These are phyloP conservation scores for Solanum hybrid DNA, from an alignment of 305 asterid genomes.

Conservation along the genomic window DNA sequence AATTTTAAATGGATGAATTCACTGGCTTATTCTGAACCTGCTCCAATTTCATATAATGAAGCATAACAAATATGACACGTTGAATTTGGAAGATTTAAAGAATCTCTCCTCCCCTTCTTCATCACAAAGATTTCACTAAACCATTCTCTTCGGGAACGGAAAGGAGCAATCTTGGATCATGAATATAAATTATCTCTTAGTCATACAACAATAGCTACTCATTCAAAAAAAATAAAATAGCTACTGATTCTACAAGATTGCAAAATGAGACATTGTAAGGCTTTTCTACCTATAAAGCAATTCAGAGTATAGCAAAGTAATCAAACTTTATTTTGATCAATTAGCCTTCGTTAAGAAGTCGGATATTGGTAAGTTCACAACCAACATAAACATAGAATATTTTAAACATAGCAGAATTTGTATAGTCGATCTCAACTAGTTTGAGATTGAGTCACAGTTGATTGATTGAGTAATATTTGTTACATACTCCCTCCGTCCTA, in stretches of 20 bases:
- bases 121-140: background rate
- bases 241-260: background rate
- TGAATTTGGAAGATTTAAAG: background rate
- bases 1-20: background rate
- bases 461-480: background rate
- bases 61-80: background rate
- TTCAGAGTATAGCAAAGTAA: background rate
- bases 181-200: background rate
- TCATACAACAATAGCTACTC: background rate
- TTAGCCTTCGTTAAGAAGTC: background rate
- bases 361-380: background rate
- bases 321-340: background rate
- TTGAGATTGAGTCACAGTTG: background rate
- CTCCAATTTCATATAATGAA: background rate
- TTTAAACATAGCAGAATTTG: background rate
- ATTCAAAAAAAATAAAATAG: background rate
- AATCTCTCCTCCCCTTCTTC: background rate
- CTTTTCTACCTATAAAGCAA: background rate
- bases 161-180: background rate
- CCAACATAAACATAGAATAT: background rate
- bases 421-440: background rate
- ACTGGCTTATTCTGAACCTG: background rate
- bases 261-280: background rate
- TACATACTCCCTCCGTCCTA: background rate
- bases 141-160: background rate